phyloP scores from a whole-genome alignment of 305 asterid genomes.

The Stenogyne calaminthoides region DNA sequence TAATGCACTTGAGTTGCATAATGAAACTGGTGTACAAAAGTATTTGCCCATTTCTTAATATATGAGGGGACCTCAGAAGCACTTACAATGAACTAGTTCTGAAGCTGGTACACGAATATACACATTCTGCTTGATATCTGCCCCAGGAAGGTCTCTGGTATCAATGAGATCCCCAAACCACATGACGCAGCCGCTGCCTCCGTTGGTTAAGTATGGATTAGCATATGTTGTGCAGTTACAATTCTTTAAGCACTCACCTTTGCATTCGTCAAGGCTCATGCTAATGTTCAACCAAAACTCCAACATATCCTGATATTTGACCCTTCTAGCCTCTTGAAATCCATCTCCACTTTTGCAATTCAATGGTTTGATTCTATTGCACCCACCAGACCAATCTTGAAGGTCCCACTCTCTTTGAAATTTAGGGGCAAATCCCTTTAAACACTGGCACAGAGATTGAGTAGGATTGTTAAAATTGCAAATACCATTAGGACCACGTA shows the following conservation, averaged over 20 bases:
- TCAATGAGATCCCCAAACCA: not conserved
- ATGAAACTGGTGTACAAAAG: too few species aligned
- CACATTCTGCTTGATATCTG: not conserved
- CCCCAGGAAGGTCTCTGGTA: not conserved
- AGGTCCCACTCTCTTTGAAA: not conserved
- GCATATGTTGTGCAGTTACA: slow-evolving; percentile 47
- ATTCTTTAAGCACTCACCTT: slow-evolving; percentile 35
- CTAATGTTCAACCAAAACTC: slow-evolving; percentile 29
- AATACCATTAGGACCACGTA: slow-evolving; percentile 29
- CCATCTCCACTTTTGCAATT: slow-evolving; percentile 42
- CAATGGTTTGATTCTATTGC: slow-evolving; percentile 12
- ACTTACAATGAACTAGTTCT: not conserved
- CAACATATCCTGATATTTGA: slow-evolving; percentile 46
- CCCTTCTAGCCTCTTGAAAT: slow-evolving; percentile 31
- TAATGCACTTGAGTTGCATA: too few species aligned
- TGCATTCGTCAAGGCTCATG: slow-evolving; percentile 38
- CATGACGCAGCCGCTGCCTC: slow-evolving; percentile 35
- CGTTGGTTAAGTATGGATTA: slow-evolving; percentile 33
- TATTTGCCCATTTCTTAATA: too few species aligned
- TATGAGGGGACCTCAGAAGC: not conserved
- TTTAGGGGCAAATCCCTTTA: slow-evolving; percentile 25
- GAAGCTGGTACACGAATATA: not conserved
- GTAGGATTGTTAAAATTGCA: not conserved
- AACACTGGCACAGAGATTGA: slow-evolving; percentile 42
- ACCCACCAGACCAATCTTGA: not conserved